Evolutionary conservation across 768 basidiomycete genomes (phyloP).

Genomic region (Trichaptum fuscoviolaceum): DNA sequence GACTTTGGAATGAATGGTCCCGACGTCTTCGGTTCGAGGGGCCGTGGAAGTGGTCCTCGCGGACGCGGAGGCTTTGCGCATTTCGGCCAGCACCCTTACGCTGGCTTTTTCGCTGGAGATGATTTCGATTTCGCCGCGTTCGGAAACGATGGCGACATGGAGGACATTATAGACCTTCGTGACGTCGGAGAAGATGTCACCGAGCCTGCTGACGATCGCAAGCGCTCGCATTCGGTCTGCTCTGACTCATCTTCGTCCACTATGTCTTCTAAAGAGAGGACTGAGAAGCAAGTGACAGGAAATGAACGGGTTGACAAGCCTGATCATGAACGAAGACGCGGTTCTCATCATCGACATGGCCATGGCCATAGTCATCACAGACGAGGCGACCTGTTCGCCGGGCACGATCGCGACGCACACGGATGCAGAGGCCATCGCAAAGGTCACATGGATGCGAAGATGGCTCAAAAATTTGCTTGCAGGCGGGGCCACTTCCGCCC

Average conservation of each 20-base stretch:
- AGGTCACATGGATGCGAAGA: not conserved
- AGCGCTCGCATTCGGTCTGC: not conserved
- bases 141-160: not conserved
- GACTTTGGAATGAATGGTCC: not conserved
- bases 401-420: not conserved
- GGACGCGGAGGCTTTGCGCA: not conserved
- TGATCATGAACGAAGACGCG: not conserved
- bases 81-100: not conserved
- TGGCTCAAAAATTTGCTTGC: not conserved
- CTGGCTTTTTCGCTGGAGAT: not conserved
- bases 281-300: not conserved
- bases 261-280: not conserved
- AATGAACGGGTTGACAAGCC: not conserved
- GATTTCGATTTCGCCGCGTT: not conserved
- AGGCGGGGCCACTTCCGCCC: not conserved
- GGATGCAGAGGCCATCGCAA: not conserved
- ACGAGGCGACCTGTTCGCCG: not conserved
- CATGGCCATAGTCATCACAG: not conserved
- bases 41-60: not conserved
- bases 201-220: too few relatives aligned
- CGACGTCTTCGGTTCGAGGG: not conserved
- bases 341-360: not conserved
- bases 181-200: not conserved
- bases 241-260: not conserved
- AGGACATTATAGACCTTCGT: not conserved